Evolutionary conservation across 179 eudicot genomes (phyloP).

Genomic region (Dionaea muscipula): DNA sequence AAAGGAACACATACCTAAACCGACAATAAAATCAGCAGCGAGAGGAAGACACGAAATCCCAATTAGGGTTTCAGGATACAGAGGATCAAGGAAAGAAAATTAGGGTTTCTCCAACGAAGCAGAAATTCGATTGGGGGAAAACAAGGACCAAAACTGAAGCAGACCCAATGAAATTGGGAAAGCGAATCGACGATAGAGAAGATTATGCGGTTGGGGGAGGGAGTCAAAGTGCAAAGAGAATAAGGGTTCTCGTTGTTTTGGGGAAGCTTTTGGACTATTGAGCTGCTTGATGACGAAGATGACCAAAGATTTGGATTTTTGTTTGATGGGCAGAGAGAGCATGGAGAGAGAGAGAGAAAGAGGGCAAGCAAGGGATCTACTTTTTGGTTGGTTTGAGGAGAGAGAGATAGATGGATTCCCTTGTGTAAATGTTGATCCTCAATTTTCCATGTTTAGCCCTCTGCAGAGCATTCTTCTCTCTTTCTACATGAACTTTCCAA

Average conservation of each 20-base stretch:
- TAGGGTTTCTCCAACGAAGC: not conserved
- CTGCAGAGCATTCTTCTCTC: too few relatives aligned
- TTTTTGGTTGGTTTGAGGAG: too few relatives aligned
- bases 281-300: not conserved
- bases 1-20: not conserved
- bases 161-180: not conserved
- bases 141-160: not conserved
- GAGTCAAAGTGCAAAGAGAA: not conserved
- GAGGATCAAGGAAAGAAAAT: not conserved
- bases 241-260: not conserved
- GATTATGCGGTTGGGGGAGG: not conserved
- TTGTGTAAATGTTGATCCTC: too few relatives aligned
- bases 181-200: not conserved
- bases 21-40: not conserved
- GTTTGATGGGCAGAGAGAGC: not conserved
- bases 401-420: too few relatives aligned
- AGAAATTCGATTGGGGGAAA: not conserved
- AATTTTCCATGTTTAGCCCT: too few relatives aligned
- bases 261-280: not conserved
- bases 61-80: not conserved
- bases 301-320: not conserved
- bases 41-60: not conserved
- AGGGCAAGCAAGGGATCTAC: too few relatives aligned
- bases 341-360: too few relatives aligned
- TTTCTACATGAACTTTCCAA: too few relatives aligned